Evolutionary conservation across 2,329 filamentous ascomycete genomes (phyloP).

Genomic region (Paraphoma chrysanthemicola): DNA sequence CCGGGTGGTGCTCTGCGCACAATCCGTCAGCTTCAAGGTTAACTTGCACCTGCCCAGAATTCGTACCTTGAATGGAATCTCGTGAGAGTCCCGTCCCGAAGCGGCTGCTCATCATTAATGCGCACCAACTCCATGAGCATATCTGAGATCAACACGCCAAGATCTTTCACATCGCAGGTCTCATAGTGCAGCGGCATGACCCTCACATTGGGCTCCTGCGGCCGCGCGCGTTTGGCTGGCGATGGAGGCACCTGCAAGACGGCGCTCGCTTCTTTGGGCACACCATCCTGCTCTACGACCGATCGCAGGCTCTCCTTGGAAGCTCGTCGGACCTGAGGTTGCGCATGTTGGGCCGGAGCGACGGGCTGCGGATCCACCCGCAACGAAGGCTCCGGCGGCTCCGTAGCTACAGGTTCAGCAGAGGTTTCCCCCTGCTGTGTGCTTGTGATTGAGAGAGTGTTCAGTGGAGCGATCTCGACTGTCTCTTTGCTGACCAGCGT

Average conservation of each 20-base stretch:
- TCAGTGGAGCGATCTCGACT: constrained; percentile 12
- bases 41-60: not conserved
- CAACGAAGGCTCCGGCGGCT: constrained; percentile 44
- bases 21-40: constrained; percentile 15
- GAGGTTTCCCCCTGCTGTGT: constrained; percentile 39
- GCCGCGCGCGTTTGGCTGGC: constrained; percentile 40
- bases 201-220: constrained; percentile 56
- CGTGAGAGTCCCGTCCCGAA: constrained; percentile 85
- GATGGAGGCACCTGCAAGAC: constrained; percentile 27
- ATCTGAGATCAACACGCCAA: constrained; percentile 88
- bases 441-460: constrained; percentile 27
- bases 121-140: constrained; percentile 96
- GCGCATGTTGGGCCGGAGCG: constrained; percentile 26
- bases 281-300: constrained; percentile 15
- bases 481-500: constrained; percentile 4
- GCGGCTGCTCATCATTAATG: constrained; percentile 86
- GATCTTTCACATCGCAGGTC: constrained; percentile 79
- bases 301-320: constrained; percentile 17
- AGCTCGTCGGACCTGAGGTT: constrained; percentile 13
- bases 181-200: constrained; percentile 79
- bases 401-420: constrained; percentile 39
- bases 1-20: constrained; percentile 72
- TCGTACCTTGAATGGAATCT: constrained; percentile 89
- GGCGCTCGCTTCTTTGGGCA: constrained; percentile 24
- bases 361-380: constrained; percentile 42